Evolutionary conservation across 345 rosid species (phyloP), one percentile per base, ranked within the genome.

Genomic region (Cochlearia excelsa): DNA sequence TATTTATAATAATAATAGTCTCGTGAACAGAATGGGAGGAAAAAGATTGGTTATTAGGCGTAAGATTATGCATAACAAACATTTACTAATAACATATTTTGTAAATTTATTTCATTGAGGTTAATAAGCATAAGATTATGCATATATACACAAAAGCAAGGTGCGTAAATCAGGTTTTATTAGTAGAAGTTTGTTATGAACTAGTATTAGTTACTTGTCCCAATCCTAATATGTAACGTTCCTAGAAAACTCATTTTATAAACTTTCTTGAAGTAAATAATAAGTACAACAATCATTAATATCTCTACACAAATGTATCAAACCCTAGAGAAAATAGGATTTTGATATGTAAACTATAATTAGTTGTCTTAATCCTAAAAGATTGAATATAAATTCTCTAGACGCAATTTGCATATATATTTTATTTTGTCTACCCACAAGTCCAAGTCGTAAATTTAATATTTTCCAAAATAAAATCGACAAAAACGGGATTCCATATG

Each of bases 401-500:
- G 39, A 69, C 51, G 51, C 44, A 61, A 54, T 53, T 11, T 63
- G 49, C 47, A 40, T 63, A 16, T 63, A 39, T 30, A n/a, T 59
- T 16, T 16, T 16, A 16, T 16, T 45, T 50, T 51, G 50, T 34
- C 69, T 51, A 58, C 45, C 38, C 43, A 41, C 74, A 63, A 35
- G 69, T 51, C 65, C 50, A 57, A 37, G 57, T 63, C 26, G n/a
- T 53, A 39, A 16, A 37, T 52, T 39, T 26, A 52, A 46, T 64
- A 46, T 9, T 10, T 46, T 29, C 7, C 27, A 45, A n/a, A 63
- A 59, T 65, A 53, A 40, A 58, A 9, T 46, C 2, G 3, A 53
- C 54, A 65, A 26, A 68, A 70, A 39, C 16, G 54, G 53, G 66
- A 53, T 59, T 65, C 52, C 52, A 16, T 71, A 46, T 52, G 46